Evolutionary conservation across 2,329 filamentous ascomycete genomes (phyloP), one percentile per base, ranked within the genome.

Genomic region (Ambrosiella cleistominuta): DNA sequence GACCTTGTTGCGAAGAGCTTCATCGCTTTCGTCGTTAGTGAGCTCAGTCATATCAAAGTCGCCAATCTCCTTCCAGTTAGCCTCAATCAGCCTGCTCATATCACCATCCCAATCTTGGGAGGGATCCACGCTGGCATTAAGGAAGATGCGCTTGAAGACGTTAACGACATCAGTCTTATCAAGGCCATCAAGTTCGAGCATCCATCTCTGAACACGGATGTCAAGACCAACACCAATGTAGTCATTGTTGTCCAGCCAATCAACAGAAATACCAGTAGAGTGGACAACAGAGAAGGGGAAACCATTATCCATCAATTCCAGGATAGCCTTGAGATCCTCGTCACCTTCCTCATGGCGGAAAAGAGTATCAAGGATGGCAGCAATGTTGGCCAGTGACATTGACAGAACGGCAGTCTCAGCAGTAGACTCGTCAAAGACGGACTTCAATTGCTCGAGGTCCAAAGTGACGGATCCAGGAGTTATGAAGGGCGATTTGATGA

Each of bases 121-220:
- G 68, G 11, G 64, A 65, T 1, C 67, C 64, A 9, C 52, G 27
- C 12, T 66, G 62, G 7, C 65, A 61, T 1, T 56, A 51, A 64
- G 57, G 58, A 68, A 70, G 45, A 72, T 71, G 6, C 66, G 63
- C 2, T 62, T 60, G 15, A 66, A 66, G 35, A 70, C 64, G 9
- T 64, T 56, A 1, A 62, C 57, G 4, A 57, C 60, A 13, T 62
- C 59, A 39, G 64, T 58, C 2, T 38, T 59, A 3, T 64, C 59
- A n/a, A 49, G 54, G 36, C 59, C 59, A 36, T 60, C 42, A 1
- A 60, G 59, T 35, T 57, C 59, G 47, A 67, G 65, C 17, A 74
- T 66, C 49, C 68, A 62, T 42, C 64, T 63, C 54, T 67, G 66
- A 0, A 70, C 72, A 49, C 72, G 71, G 35, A 74, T 66, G 3